Conservation (phyloP, 257 asterid species). For the Lavandula angustifolia region DNA sequence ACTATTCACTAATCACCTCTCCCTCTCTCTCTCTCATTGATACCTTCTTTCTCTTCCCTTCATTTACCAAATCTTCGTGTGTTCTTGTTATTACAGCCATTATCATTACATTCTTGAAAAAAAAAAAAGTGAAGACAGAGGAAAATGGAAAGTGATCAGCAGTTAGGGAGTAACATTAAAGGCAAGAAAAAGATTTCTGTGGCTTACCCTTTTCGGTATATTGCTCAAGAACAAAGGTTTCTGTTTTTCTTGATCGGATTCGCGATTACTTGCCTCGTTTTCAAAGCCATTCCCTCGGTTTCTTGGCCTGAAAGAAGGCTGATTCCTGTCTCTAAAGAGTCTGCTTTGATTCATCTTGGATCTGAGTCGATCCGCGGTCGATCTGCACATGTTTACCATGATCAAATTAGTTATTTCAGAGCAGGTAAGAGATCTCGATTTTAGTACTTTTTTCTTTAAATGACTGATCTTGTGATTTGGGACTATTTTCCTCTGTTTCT, state of each 20-base stretch:
- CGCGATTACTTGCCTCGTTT: conserved; percentile 41
- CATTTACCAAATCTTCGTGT: conserved; percentile 34
- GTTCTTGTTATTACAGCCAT: conserved; percentile 11
- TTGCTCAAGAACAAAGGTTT: conserved; percentile 55
- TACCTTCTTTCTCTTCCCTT: neutral
- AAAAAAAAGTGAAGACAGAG: neutral
- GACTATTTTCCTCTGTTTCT: conserved; percentile 21
- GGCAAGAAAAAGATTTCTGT: conserved; percentile 4
- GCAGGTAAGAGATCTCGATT: conserved; percentile 44
- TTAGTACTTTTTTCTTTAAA: too few relatives aligned
- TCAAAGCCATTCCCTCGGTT: conserved; percentile 31
- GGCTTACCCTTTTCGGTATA: conserved; percentile 45
- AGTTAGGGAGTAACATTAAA: conserved; percentile 21
- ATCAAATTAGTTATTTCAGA: conserved; percentile 36
- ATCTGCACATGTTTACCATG: conserved; percentile 24
- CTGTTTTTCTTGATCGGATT: conserved; percentile 56
- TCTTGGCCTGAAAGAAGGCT: conserved; percentile 13
- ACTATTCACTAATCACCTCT: conserved; percentile 13
- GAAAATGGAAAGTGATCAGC: conserved; percentile 43
- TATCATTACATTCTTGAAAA: neutral
- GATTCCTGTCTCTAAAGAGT: conserved; percentile 30
- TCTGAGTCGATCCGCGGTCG: conserved; percentile 4
- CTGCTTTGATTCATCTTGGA: conserved; percentile 20
- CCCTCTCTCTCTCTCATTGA: conserved; percentile 6
- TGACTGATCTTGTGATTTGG: too few relatives aligned